Conservation (phyloP, 768 basidiomycete genomes). For the Fistulinella prunicolor region DNA sequence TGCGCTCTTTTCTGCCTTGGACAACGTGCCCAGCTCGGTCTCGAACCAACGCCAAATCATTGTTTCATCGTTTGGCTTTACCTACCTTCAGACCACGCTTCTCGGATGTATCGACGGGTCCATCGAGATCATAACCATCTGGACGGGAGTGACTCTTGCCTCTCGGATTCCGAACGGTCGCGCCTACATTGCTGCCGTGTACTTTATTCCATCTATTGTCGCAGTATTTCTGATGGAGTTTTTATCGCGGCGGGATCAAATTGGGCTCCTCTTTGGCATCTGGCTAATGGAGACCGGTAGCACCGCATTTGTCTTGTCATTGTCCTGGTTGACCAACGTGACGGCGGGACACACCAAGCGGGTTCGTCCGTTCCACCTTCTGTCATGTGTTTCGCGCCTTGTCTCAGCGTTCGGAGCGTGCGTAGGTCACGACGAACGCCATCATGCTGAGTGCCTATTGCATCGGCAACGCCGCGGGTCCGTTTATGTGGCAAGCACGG, state of each 20-base stretch:
- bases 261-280: slow-evolving; percentile 57
- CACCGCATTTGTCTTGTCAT: slow-evolving; percentile 56
- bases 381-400: too few relatives aligned
- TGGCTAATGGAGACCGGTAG: slow-evolving; percentile 43
- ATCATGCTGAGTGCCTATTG: slow-evolving; percentile 73
- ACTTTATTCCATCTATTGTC: slow-evolving; percentile 61
- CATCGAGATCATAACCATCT: slow-evolving; percentile 69
- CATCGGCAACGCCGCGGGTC: slow-evolving; percentile 63
- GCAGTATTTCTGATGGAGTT: slow-evolving; percentile 62
- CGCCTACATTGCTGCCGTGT: slow-evolving; percentile 59
- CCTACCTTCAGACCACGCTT: slow-evolving; percentile 61
- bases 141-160: slow-evolving; percentile 56
- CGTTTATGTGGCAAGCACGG: slow-evolving; percentile 72
- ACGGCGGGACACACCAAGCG: slow-evolving; percentile 74
- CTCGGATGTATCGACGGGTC: slow-evolving; percentile 64
- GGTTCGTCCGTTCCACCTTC: slow-evolving; percentile 40
- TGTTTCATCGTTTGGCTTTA: slow-evolving; percentile 64
- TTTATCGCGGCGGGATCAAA: slow-evolving; percentile 61
- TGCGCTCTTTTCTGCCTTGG: slow-evolving; percentile 59
- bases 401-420: neutral
- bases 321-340: slow-evolving; percentile 64
- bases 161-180: slow-evolving; percentile 54
- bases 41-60: slow-evolving; percentile 68
- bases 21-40: slow-evolving; percentile 63
- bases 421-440: slow-evolving; percentile 47